Base-by-base conservation (phyloP, 176 grass and related monocot species). In the Carex pumila region DNA sequence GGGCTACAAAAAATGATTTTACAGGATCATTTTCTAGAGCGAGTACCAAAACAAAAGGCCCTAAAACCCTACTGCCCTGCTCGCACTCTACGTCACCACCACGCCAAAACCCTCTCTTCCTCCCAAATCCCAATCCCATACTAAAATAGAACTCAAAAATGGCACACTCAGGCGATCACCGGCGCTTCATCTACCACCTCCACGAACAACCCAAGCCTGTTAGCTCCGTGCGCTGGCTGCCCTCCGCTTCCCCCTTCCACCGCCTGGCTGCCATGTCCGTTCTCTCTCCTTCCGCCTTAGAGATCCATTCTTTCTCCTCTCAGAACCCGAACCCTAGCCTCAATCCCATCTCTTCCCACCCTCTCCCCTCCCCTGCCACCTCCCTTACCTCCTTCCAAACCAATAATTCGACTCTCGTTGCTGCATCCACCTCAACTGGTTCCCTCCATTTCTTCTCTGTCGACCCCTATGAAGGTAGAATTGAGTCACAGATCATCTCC, bases 371-470 rank as follows among this genome's bases (percentile, higher is more conserved):
- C 45, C 21, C 80, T 0, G 18, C 63, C 37, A 67, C 80, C 80
- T 53, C 80, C 0, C 61, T 82, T 29, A 29, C 80, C 41, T 62
- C 60, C 19, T 65, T 65, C 80, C 37, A 22, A 80, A 43, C 39
- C 61, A 62, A 32, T 67, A 50, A 66, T 45, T 52, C 39, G 6
- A 67, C 80, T 22, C 62, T 83, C 32, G 1, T 81, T 0, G 80
- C 62, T 0, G 62, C 80, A 0, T 39, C 37, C 37, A 83, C 80
- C 59, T 83, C 80, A 1, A 9, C 80, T 43, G 80, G 80, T 5
- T 83, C 80, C 61, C 80, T 83, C 18, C 80, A 83, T 53, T 54
- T 83, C 80, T 65, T 83, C 80, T 83, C 60, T 52, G 39, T 83
- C 21, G 19, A 83, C 45, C 41, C 62, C 39, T 83, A 66, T 45